Base-by-base conservation (phyloP, 2,329 filamentous ascomycete species). In the Spiromastix sp. region DNA sequence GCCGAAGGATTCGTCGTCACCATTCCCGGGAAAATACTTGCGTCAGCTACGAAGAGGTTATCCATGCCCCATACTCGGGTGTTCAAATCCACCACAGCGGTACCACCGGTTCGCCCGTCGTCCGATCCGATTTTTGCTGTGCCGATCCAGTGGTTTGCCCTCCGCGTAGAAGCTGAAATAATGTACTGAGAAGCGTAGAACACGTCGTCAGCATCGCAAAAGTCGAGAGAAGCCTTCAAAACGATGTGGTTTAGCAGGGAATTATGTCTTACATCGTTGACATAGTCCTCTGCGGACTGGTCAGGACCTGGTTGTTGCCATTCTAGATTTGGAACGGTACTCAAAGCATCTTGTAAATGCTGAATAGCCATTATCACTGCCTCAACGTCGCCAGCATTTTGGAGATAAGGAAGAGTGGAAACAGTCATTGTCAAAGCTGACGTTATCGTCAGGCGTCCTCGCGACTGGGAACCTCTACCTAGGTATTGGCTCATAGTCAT, bases 41-140 rank as follows among this genome's bases (percentile, higher is more conserved):
- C 78, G 47, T 83, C 78, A 3, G 82, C 74, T 9, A 81, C 71
- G 48, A 77, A 80, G 29, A 81, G 61, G 56, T 81, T 81, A 47
- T 80, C 74, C 0, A 72, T 81, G 22, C 77, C 77, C 48, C 74
- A 81, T 5, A 81, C 74, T 56, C 71, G 73, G 38, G 74, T 71
- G 56, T 81, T 63, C 8, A 66, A 52, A 45, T 81, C 77, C 1
- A 81, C 77, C 2, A 81, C 77, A 1, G 73, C 62, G 5, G 63
- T 67, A n/a, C 76, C 74, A n/a, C 54, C 57, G 32, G 56, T 43
- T 6, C 70, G 67, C 11, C 72, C 72, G 31, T 74, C 69, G 37
- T 74, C 67, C 0, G 58, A 60, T 9, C 77, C 77, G 45, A 81
- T 65, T 53, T 79, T 80, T 32, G 70, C 67, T 0, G 74, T 79